phyloP scores from a whole-genome alignment of 805 yeast species.

The Teunomyces aglyptinius region DNA sequence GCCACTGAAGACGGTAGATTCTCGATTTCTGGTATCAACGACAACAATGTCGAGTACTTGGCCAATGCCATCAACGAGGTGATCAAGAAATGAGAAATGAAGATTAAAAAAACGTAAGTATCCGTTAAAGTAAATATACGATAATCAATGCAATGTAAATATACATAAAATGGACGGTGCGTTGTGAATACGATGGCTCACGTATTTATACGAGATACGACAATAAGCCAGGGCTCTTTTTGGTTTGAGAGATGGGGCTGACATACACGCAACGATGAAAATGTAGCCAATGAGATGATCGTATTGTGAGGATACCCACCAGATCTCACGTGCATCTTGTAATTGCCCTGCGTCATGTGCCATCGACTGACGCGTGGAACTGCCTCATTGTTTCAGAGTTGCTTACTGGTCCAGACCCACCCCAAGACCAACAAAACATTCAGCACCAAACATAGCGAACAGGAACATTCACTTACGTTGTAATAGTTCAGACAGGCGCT shows the following conservation, averaged over 20 bases:
- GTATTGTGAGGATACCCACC: background rate
- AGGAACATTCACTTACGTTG: too few relatives aligned
- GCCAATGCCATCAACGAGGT: conserved; percentile 61
- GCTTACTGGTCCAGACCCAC: background rate
- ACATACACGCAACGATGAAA: background rate
- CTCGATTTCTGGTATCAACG: conserved; percentile 85
- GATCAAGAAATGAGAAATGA: conserved; percentile 23
- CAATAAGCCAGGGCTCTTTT: too few relatives aligned
- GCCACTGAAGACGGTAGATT: conserved; percentile 90
- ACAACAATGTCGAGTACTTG: conserved; percentile 71
- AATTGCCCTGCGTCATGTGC: background rate
- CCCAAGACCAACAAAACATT: background rate
- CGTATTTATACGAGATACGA: too few relatives aligned
- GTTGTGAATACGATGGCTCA: too few relatives aligned
- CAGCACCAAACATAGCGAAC: background rate
- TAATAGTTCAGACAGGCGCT: too few relatives aligned
- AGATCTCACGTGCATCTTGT: conserved; percentile 1
- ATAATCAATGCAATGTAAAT: too few relatives aligned
- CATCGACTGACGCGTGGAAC: background rate
- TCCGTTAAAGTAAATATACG: background rate
- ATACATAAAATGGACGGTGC: too few relatives aligned
- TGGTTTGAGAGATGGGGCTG: background rate
- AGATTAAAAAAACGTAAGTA: background rate
- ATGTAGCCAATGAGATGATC: background rate
- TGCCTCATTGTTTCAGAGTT: background rate